phyloP scores from a whole-genome alignment of 140 eudicot species.

The Stevia rebaudiana region DNA sequence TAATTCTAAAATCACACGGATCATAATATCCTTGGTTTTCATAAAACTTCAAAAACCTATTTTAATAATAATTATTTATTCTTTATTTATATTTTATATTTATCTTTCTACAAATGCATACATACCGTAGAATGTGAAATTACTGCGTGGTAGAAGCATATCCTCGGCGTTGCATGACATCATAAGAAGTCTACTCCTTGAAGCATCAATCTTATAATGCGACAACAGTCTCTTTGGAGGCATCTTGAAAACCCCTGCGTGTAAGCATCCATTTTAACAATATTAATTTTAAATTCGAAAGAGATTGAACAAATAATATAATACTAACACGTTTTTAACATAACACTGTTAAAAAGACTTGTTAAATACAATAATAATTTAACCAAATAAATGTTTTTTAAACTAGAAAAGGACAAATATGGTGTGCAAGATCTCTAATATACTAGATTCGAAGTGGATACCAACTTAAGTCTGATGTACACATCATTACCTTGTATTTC shows the following conservation, averaged over 20 bases:
- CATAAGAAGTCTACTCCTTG: constrained; percentile 64
- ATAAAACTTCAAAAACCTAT: neutral
- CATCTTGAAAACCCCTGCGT: constrained; percentile 81
- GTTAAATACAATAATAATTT: neutral
- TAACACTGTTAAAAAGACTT: no score
- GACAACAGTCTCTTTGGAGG: constrained; percentile 82
- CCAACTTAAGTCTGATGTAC: no score
- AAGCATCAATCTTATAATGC: constrained; percentile 81
- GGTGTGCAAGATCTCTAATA: no score
- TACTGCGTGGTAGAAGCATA: constrained; percentile 86
- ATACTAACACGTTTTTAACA: neutral
- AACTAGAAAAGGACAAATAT: no score
- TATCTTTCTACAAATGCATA: neutral
- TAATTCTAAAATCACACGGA: no score
- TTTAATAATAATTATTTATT: neutral
- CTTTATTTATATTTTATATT: neutral
- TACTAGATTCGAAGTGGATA: neutral
- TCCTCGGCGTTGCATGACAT: constrained; percentile 98
- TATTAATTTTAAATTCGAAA: neutral
- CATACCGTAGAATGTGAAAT: constrained; percentile 76
- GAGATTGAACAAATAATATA: neutral
- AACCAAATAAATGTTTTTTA: neutral
- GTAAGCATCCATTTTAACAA: constrained; percentile 15
- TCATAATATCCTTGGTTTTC: neutral
- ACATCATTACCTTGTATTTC: no score